A percentile compares a stretch with the other conserved stretches of the same genome.
Conservation (phyloP, 345 rosid genomes). For the Pistacia integerrima region DNA sequence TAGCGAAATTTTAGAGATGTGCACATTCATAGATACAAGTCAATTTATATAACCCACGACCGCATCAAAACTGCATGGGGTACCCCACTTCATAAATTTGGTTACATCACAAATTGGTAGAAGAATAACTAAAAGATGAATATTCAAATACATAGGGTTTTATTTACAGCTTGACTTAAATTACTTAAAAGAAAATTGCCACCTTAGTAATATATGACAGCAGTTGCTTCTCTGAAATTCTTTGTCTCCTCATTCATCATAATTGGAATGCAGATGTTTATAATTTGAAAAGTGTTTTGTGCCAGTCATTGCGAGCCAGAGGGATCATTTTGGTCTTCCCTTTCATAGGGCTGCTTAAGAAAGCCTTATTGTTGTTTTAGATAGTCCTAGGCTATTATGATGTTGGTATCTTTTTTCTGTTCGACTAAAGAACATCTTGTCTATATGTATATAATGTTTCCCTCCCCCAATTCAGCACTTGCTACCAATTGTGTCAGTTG, state of each 20-base stretch:
- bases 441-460: neutral
- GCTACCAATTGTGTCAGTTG: neutral
- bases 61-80: neutral
- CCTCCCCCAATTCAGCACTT: neutral
- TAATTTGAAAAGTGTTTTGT: too few relatives aligned
- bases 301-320: too few relatives aligned
- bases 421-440: too few relatives aligned
- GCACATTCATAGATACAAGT: neutral
- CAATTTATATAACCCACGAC: neutral
- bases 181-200: neutral
- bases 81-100: neutral
- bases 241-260: too few relatives aligned
- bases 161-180: neutral
- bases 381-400: too few relatives aligned
- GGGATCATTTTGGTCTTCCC: too few relatives aligned
- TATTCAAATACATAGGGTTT: neutral
- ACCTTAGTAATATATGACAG: neutral
- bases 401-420: too few relatives aligned
- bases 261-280: too few relatives aligned
- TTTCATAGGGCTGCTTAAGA: too few relatives aligned
- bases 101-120: neutral
- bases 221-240: too few relatives aligned
- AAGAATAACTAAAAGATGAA: neutral
- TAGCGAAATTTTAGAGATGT: neutral
- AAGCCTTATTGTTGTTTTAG: too few relatives aligned